phyloP scores from a whole-genome alignment of 352 stramenopile species.

The Phytophthora lateralis region DNA sequence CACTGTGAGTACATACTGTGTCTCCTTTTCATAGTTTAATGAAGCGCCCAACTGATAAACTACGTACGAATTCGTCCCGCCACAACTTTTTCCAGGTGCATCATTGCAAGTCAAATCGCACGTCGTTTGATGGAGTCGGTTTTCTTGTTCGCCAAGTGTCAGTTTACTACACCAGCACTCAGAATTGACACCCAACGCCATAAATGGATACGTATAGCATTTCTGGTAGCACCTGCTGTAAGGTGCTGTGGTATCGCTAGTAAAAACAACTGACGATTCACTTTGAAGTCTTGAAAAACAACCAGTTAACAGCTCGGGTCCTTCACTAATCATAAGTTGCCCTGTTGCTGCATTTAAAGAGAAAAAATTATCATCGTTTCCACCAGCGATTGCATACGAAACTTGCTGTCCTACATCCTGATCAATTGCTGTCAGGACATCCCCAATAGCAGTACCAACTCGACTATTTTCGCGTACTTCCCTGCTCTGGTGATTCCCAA shows the following conservation, averaged over 20 bases:
- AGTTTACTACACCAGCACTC: slow-evolving; percentile 36
- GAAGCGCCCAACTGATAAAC: slow-evolving; percentile 28
- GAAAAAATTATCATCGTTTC: slow-evolving; percentile 26
- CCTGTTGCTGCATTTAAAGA: slow-evolving; percentile 20
- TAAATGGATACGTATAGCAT: slow-evolving; percentile 30
- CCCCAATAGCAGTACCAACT: slow-evolving; percentile 21
- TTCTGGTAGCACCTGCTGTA: slow-evolving; percentile 21
- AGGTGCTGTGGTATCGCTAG: background rate
- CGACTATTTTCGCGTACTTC: slow-evolving; percentile 29
- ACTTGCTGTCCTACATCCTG: slow-evolving; percentile 25
- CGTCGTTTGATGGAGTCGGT: slow-evolving; percentile 3
- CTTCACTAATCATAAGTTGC: slow-evolving; percentile 20
- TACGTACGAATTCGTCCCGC: slow-evolving; percentile 23
- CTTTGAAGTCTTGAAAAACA: slow-evolving; percentile 29
- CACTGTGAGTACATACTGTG: slow-evolving; percentile 15
- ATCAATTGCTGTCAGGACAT: slow-evolving; percentile 10
- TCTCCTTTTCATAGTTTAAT: slow-evolving; percentile 32
- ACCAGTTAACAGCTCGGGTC: slow-evolving; percentile 14
- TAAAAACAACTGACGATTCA: background rate
- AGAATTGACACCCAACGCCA: slow-evolving; percentile 21
- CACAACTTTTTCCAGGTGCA: slow-evolving; percentile 21
- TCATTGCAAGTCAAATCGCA: slow-evolving; percentile 25
- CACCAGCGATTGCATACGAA: slow-evolving; percentile 23
- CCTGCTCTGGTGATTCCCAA: slow-evolving; percentile 23
- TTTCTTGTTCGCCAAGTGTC: slow-evolving; percentile 6